Evolutionary conservation across 176 grass and related monocot genomes (phyloP), one percentile per base, ranked within the genome.

Genomic region (Elaeis guineensis): DNA sequence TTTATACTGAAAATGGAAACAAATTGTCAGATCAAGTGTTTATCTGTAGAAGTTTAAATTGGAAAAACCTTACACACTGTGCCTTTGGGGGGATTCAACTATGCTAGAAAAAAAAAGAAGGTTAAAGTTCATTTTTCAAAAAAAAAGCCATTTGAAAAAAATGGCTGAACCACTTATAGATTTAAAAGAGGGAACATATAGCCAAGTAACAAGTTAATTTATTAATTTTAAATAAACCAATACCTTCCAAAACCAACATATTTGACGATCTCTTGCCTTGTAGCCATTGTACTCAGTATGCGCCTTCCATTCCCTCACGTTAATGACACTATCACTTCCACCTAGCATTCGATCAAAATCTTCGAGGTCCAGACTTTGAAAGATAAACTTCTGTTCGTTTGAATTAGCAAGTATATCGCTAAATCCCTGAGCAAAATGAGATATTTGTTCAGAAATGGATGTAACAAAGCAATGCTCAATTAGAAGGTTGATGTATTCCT

Each of bases 181-280:
- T 44, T 44, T 44, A 44, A 30, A 30, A 30, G 35, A 44, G 35
- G 12, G 35, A 44, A 44, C 35, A 44, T 44, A 44, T 44, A 44
- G 35, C 9, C 12, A 3, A 12, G 35, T 44, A 44, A 44, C 35
- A 44, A 44, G 2, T 44, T 44, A 44, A 44, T 44, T 44, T 44
- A 12, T 44, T 3, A 44, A 14, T 3, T 44, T 44, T 14, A 44
- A 14, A 44, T 44, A 44, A 44, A 44, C 2, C 9, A 44, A 44
- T 44, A 98, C 94, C 94, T 98, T 89, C 94, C 94, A 98, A 74
- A 98, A 98, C 88, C 89, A 89, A 64, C 30, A 63, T 55, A 98
- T 81, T 50, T 71, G 67, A 48, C 74, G 74, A 76, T 98, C 94
- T 72, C 76, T 93, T 67, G 80, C 65, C 76, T 89, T 93, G 84